Conservation (phyloP, 2,329 filamentous ascomycete genomes). For the Fusarium verticillioides region DNA sequence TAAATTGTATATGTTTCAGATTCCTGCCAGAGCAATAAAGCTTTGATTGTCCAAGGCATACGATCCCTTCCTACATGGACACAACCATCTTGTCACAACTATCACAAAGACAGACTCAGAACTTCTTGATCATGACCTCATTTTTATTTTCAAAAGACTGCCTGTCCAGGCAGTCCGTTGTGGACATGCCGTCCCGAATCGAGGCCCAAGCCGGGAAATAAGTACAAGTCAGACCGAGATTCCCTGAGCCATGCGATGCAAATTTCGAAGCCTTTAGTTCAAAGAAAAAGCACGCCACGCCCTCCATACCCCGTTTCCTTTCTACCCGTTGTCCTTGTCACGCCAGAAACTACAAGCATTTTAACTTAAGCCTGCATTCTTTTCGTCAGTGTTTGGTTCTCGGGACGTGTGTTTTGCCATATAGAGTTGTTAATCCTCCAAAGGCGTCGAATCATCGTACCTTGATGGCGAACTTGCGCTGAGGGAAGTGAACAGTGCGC, state of each 20-base stretch:
- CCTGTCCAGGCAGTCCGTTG: slow-evolving; percentile 48
- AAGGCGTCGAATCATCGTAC: slow-evolving; percentile 58
- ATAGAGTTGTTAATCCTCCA: not conserved
- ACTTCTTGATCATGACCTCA: slow-evolving; percentile 53
- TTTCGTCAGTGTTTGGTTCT: slow-evolving; percentile 29
- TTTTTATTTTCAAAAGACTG: slow-evolving; percentile 50
- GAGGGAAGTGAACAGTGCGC: slow-evolving; percentile 94
- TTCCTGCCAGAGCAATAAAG: not conserved
- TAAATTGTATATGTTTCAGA: slow-evolving; percentile 1
- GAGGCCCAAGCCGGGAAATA: slow-evolving; percentile 52
- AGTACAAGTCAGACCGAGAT: slow-evolving; percentile 54
- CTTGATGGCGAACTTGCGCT: slow-evolving; percentile 99
- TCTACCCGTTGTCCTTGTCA: slow-evolving; percentile 49
- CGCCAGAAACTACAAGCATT: slow-evolving; percentile 43
- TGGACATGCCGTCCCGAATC: slow-evolving; percentile 51
- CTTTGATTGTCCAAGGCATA: not conserved
- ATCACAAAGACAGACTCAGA: slow-evolving; percentile 1
- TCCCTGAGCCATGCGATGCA: slow-evolving; percentile 54
- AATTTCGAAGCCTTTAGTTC: slow-evolving; percentile 49
- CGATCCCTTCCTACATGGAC: not conserved
- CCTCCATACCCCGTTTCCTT: slow-evolving; percentile 50
- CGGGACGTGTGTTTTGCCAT: not conserved
- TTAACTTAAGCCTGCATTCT: slow-evolving; percentile 45
- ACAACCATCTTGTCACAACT: not conserved
- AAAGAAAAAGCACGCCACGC: slow-evolving; percentile 54